Conservation (phyloP, 805 yeast species). For the Myxozyma neglecta region DNA sequence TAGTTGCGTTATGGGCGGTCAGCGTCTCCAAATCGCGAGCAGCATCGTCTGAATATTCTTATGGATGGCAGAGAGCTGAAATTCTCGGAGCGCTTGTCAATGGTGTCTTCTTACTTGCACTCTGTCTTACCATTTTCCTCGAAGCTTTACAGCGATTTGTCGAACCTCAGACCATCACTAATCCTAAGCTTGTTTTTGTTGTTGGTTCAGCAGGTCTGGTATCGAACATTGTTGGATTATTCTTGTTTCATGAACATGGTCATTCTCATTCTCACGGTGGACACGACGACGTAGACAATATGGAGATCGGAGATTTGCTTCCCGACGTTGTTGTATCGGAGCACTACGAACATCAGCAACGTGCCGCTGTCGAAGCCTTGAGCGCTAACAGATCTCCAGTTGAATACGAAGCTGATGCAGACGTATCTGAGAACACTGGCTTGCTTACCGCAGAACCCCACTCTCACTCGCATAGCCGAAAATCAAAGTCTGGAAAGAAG, state of each 20-base stretch:
- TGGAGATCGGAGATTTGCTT: conserved; percentile 26
- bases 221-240: conserved; percentile 80
- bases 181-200: conserved; percentile 75
- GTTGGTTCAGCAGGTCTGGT: conserved; percentile 83
- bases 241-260: conserved; percentile 86
- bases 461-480: background rate
- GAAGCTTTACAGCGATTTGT: conserved; percentile 91
- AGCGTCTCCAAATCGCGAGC: conserved; percentile 76
- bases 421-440: conserved; percentile 42
- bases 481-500: conserved; percentile 16
- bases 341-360: conserved; percentile 14
- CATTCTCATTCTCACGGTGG: conserved; percentile 57
- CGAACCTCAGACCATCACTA: conserved; percentile 72
- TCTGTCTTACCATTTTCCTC: conserved; percentile 86
- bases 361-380: conserved; percentile 11
- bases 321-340: conserved; percentile 27
- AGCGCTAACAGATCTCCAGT: background rate
- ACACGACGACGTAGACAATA: conserved; percentile 24
- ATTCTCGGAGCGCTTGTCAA: conserved; percentile 91
- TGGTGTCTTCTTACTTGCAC: conserved; percentile 87
- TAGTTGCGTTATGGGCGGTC: conserved; percentile 96
- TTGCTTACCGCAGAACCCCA: conserved; percentile 33
- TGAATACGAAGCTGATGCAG: conserved; percentile 36
- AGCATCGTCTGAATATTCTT: conserved; percentile 87
- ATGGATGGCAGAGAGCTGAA: conserved; percentile 98